Evolutionary conservation across 2,329 filamentous ascomycete species (phyloP), one percentile per base, ranked within the genome.

Genomic region (Chaetomiaceae sp.): DNA sequence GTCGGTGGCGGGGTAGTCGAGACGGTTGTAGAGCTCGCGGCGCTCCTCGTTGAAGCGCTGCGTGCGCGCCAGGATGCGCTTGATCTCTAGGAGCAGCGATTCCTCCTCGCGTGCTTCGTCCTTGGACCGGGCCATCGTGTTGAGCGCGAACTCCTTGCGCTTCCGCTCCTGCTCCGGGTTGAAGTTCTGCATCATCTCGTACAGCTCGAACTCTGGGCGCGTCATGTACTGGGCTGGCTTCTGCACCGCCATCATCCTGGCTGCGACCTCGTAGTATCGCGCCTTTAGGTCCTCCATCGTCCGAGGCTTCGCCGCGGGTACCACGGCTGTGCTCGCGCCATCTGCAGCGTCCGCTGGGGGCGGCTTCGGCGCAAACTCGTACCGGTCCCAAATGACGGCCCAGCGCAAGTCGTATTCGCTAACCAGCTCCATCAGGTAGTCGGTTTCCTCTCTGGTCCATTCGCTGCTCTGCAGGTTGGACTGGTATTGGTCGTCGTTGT

Each of bases 41-140:
- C 93, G 84, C 62, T 96, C 89, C 55, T 88, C 83, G 62, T 94
- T 88, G 61, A 97, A 84, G 47, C 81, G 83, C 56, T 93, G 86
- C 54, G 90, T 87, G 50, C 89, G 83, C 52, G 86, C 83, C 60
- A 95, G 79, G 55, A 98, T 97, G 49, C 93, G 84, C 60, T 94
- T 89, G 45, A 98, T 79, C 62, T 98, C 93, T 48, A 91, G 77
- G 15, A 98, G 76, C 3, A 98, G 71, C 27, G 88, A 84, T 58
- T 94, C 86, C 67, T 98, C 93, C 64, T 98, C 93, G 52, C 87
- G 83, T 20, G 91, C 86, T 66, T 98, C 91, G 53, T 95, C 88
- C 52, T 83, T 83, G 8, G 84, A 86, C 33, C 93, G 80, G 38
- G 83, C 80, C 54, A 97, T 76, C 38, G 90, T 80, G 40, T 84